Evolutionary conservation across 1,139 yeast species (phyloP), one percentile per base, ranked within the genome.

Genomic region (Magnusiomyces magnusii): DNA sequence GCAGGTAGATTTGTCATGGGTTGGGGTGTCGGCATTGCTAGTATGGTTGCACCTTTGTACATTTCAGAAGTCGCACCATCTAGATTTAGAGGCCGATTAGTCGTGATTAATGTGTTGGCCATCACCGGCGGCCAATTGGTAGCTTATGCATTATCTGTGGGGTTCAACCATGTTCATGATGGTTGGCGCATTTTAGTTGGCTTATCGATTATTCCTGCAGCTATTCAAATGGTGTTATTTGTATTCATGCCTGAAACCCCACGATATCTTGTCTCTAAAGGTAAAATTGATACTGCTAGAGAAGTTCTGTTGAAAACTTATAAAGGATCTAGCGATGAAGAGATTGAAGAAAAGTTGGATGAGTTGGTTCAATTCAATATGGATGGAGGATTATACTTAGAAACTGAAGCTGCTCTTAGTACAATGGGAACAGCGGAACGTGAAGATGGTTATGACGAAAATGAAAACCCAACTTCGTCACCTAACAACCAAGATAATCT

Each of bases 141-240:
- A 56, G 97, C 97, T 10, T 92, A 92, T 69, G 95, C 88, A 57
- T 85, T 91, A 68, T 96, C 96, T 73, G 96, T 97, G 69, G 98
- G 96, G 36, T 79, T 93, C 55, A 80, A 83, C 51, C 76, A 79
- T 54, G 86, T 90, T 39, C 66, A 79, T 62, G 85, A 89, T 68
- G 98, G 98, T 58, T 92, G 99, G 99, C 82, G 97, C 73, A 82
- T 90, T 54, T 80, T 91, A 47, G 97, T 92, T 44, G 98, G 97
- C 1, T 76, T 92, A 55, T 87, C 97, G 59, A 80, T 92, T 78
- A 81, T 92, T 25, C 98, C 99, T 9, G 89, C 97, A 2, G 85
- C 81, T 31, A 61, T 84, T 47, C 99, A 93, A 74, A 82, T 88
- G 72, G 78, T 78, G 23, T 78, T 89, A 58, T 92, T 93, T 71